A percentile compares a stretch with the other conserved stretches of the same genome.
phyloP scores from a whole-genome alignment of 2,329 filamentous ascomycete species.

The Penicillium freii region DNA sequence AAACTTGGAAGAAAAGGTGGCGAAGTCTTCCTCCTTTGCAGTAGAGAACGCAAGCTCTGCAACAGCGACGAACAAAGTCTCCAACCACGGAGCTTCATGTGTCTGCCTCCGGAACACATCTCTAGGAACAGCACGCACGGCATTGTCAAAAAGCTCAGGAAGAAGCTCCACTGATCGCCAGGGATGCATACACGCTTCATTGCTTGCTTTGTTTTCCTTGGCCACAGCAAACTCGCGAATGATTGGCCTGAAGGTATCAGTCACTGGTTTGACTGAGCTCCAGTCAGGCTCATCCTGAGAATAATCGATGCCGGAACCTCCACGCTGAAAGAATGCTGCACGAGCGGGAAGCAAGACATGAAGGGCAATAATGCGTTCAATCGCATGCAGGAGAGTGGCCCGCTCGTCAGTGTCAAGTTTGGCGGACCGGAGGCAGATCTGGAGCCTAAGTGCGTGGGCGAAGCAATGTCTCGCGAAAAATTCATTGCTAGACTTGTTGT shows the following conservation, averaged over 20 bases:
- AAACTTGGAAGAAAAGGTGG: conserved; percentile 30
- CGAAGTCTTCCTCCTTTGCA: conserved; percentile 28
- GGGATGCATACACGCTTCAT: conserved; percentile 13
- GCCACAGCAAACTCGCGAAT: conserved; percentile 29
- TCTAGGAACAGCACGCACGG: conserved; percentile 46
- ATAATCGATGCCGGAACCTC: conserved; percentile 36
- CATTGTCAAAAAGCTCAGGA: conserved; percentile 47
- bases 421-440: conserved; percentile 28
- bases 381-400: conserved; percentile 30
- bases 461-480: conserved; percentile 37
- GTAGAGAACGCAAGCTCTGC: conserved; percentile 41
- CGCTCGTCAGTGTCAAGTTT: conserved; percentile 34
- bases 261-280: conserved; percentile 36
- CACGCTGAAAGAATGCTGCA: conserved; percentile 36
- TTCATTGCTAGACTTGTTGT: conserved; percentile 38
- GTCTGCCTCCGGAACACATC: conserved; percentile 45
- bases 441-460: conserved; percentile 35
- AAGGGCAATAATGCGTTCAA: conserved; percentile 41
- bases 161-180: conserved; percentile 37
- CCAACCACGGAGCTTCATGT: conserved; percentile 51
- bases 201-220: conserved; percentile 10
- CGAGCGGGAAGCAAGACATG: conserved; percentile 45
- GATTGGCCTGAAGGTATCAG: conserved; percentile 37
- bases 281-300: conserved; percentile 35
- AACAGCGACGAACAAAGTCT: conserved; percentile 48